A percentile compares a stretch with the other conserved stretches of the same genome.
Conservation (phyloP, 441 rosid species). For the Adansonia grandidieri region DNA sequence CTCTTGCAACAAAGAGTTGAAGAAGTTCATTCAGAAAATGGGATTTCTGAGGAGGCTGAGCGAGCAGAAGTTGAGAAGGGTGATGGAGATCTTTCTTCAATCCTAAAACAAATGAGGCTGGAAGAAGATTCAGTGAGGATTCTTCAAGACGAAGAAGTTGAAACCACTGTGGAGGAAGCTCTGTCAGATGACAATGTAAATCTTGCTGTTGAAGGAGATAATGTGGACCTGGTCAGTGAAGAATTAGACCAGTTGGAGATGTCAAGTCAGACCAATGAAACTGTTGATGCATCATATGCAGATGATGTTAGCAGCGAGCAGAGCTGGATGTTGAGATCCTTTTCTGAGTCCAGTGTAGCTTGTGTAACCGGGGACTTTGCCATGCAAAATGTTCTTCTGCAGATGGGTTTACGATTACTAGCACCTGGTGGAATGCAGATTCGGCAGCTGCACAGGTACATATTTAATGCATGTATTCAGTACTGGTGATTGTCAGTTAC, state of each 20-base stretch:
- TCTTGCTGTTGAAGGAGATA: constrained; percentile 38
- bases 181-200: constrained; percentile 22
- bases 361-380: constrained; percentile 91
- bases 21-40: constrained; percentile 32
- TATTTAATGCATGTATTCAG: neutral
- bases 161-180: constrained; percentile 22
- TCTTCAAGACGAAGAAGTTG: constrained; percentile 43
- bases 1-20: constrained; percentile 33
- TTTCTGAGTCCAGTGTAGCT: constrained; percentile 92
- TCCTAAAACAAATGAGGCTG: constrained; percentile 63
- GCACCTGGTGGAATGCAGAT: constrained; percentile 94
- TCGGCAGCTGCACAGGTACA: constrained; percentile 77
- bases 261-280: constrained; percentile 56
- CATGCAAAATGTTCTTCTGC: constrained; percentile 95
- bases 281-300: constrained; percentile 48
- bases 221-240: constrained; percentile 34
- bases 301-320: constrained; percentile 86
- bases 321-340: constrained; percentile 80
- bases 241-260: constrained; percentile 49
- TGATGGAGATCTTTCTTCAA: constrained; percentile 48
- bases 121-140: constrained; percentile 55
- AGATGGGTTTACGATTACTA: constrained; percentile 87
- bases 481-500: neutral
- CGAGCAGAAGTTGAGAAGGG: constrained; percentile 31
- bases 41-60: constrained; percentile 37